Percentiles rank a stretch among this genome's conserved stretches.
These are phyloP conservation scores for Solanum pennellii DNA, from an alignment of 257 asterid genomes.

Conservation along the genomic window DNA sequence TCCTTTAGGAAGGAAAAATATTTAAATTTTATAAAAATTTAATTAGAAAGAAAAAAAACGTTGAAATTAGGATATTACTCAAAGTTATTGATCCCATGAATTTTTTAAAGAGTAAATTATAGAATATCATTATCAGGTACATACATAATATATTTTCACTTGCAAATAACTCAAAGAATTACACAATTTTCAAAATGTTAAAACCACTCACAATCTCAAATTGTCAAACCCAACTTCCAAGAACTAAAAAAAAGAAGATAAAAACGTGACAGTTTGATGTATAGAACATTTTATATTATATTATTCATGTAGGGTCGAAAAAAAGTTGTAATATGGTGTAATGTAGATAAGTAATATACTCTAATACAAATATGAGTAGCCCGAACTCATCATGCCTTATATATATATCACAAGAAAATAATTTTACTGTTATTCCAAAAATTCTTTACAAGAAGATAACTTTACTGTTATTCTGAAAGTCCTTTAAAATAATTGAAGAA, in stretches of 20 bases:
- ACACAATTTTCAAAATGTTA: neutral
- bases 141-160: neutral
- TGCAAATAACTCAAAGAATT: conserved; percentile 2
- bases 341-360: neutral
- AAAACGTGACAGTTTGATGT: neutral
- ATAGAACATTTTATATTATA: neutral
- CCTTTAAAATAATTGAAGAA: neutral
- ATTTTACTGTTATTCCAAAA: neutral
- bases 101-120: neutral
- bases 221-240: conserved; percentile 16
- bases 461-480: too few relatives aligned
- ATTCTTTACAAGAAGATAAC: too few relatives aligned
- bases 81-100: neutral
- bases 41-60: neutral
- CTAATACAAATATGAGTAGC: neutral
- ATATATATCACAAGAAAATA: neutral
- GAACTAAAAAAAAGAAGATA: neutral
- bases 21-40: neutral
- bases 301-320: neutral
- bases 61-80: neutral
- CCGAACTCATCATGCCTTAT: neutral
- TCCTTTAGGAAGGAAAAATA: neutral
- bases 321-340: too few relatives aligned
- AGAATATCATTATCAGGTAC: neutral
- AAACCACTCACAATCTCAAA: neutral